Evolutionary conservation across 176 grass and related monocot genomes (phyloP).

Genomic region (Saccharum officinarum): DNA sequence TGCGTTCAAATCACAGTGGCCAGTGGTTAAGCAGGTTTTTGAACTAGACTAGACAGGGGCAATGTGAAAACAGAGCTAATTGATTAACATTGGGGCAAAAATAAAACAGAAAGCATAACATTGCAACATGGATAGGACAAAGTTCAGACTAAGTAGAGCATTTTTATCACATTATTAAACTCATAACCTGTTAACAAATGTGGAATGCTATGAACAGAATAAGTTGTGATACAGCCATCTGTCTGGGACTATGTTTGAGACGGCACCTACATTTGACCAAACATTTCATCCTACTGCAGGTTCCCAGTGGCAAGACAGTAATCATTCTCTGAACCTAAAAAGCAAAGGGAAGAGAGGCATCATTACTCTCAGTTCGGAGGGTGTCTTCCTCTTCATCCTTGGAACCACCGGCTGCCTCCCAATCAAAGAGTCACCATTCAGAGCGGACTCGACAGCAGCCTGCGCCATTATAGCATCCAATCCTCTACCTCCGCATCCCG

Average conservation of each 20-base stretch:
- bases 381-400: constrained; percentile 89
- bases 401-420: constrained; percentile 28
- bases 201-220: neutral
- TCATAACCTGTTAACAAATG: neutral
- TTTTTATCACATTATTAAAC: neutral
- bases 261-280: neutral
- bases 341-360: neutral
- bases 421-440: constrained; percentile 33
- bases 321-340: neutral
- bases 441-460: constrained; percentile 52
- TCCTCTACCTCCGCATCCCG: constrained; percentile 36
- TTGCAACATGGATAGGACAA: neutral
- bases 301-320: neutral
- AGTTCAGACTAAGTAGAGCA: neutral
- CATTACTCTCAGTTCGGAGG: constrained; percentile 72
- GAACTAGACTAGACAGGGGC: too few relatives aligned
- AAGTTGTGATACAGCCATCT: neutral
- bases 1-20: neutral
- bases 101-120: neutral
- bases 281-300: neutral
- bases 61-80: neutral
- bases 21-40: neutral
- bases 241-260: neutral
- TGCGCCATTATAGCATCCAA: constrained; percentile 48
- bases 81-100: neutral